Evolutionary conservation across 768 basidiomycete species (phyloP).

Genomic region (Leccinum incarnatum): DNA sequence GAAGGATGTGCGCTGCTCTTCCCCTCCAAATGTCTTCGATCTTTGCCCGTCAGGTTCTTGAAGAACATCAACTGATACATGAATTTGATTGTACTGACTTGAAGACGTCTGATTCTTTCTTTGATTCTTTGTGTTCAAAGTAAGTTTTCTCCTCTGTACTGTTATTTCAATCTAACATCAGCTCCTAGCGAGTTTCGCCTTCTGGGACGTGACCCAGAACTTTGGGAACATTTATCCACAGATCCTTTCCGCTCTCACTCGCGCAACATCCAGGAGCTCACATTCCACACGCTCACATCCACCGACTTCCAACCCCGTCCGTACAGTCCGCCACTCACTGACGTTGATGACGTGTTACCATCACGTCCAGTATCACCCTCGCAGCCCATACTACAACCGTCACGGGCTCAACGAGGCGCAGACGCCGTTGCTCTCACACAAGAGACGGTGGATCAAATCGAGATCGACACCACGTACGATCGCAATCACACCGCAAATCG

Average conservation of each 20-base stretch:
- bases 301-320: neutral
- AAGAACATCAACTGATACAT: neutral
- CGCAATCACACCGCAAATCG: neutral
- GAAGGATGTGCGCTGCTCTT: neutral
- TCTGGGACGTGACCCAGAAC: neutral
- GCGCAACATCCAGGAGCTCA: too few species aligned
- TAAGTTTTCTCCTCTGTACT: neutral
- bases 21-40: neutral
- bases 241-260: too few species aligned
- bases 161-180: too few species aligned
- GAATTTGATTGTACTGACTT: neutral
- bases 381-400: too few species aligned
- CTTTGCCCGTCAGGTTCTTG: neutral
- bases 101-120: neutral
- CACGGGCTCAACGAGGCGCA: too few species aligned
- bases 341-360: neutral
- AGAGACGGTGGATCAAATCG: neutral
- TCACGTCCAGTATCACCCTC: too few species aligned
- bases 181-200: neutral
- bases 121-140: neutral
- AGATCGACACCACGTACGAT: neutral
- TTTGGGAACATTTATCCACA: neutral
- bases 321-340: neutral
- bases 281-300: neutral
- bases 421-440: neutral